Base-by-base conservation (phyloP, 352 stramenopile genomes). In the Aphanomyces stellatus region DNA sequence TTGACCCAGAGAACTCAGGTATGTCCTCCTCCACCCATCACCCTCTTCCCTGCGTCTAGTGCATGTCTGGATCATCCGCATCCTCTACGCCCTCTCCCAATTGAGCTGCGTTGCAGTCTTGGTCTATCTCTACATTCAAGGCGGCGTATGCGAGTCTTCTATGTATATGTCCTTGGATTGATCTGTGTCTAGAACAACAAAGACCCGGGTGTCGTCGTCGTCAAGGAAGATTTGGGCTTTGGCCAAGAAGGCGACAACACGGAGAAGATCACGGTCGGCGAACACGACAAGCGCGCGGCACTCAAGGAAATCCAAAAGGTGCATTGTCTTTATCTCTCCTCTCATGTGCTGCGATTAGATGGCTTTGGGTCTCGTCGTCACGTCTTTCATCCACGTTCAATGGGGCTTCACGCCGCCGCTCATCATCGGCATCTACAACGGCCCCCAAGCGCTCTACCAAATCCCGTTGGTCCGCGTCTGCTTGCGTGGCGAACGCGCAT, bases 221-320 rank as follows among this genome's bases (percentile, higher is more conserved):
- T 93, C 19, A 90, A 91, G 71, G 83, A 93, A 64, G 85, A 91
- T 53, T 13, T 88, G 31, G 81, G 82, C 65, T 91, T 93, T 65
- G 85, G 82, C 30, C 80, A 90, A 70, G 81, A 79, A 19, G 77
- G 81, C 42, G 82, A 90, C 2, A 76, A 75, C 34, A 82, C 88
- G 33, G 82, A 91, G 72, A 90, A 91, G 74, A 81, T 93, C 61
- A 90, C 82, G 10, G 73, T 93, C 69, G 74, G 82, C n/a, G 82
- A 91, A 68, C 82, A 93, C 68, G 82, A 91, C 73, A 80, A 87
- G 71, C 82, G 85, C 37, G 79, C 85, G 71, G 77, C 73, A 57
- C 69, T 69, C 63, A 91, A 88, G 76, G 82, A 91, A 43, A 60
- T 89, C 19, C 82, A 90, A 37, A 85, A 82, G 59, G 82, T 90